Base-by-base conservation (phyloP, 129 eudicot species). In the Gnaphalium uliginosum region DNA sequence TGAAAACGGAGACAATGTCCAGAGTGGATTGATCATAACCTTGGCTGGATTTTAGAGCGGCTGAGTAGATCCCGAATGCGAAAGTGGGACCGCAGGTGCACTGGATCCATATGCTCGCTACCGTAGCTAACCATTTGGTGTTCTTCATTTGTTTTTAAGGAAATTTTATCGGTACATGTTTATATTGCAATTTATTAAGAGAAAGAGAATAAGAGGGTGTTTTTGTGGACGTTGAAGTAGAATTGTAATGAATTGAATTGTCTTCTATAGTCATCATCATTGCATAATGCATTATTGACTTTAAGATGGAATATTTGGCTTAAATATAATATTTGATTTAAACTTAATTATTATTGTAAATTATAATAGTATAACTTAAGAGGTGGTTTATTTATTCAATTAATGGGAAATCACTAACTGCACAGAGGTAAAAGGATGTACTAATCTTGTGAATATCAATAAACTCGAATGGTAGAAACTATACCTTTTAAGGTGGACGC, bases 31-130 rank as follows among this genome's bases (percentile, higher is more conserved):
- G 99, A 25, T 84, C 82, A 78, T 94, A 94, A 5, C 50, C 74
- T 72, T 94, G 99, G 68, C 81, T 72, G 15, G 97, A 87, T 79
- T 94, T 94, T 58, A 94, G 91, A 74, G 75, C 46, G n/a, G 99
- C 77, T 0, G 99, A 94, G 84, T 91, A 94, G 69, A 94, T 91
- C 22, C 91, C 90, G 82, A 91, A 94, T 61, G 96, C 88, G 90
- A 91, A 94, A 17, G 96, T 83, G 5, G 96, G 86, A 32, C 99
- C 99, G 83, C 89, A 82, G 85, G 76, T 83, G 77, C 93, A 86
- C 79, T 91, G 99, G 65, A 94, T 94, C 96, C 93, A 90, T 67
- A 94, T 94, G 83, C 99, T 94, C 8, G 97, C 96, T 15, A 72
- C 92, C 66, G 97, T 76, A 3, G 97, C 88, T 14, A 85, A 37